Percentiles rank a stretch among this genome's conserved stretches.
These are phyloP conservation scores for Calocera cornea DNA, from an alignment of 768 basidiomycete genomes.

Conservation along the genomic window DNA sequence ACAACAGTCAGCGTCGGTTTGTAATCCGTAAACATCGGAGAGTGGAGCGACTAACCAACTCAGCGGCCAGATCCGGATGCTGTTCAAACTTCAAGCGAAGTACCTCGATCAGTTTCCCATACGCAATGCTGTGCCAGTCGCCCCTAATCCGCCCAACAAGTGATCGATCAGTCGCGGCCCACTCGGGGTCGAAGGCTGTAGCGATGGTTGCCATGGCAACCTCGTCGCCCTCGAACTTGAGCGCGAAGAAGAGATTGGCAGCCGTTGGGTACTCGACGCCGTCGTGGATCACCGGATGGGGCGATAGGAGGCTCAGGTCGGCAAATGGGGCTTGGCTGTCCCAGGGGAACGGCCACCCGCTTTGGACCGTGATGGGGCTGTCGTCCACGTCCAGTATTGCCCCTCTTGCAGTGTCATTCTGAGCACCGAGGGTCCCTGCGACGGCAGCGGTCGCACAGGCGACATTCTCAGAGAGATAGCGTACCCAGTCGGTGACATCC, in stretches of 20 bases:
- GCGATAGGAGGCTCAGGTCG: slow-evolving; percentile 30
- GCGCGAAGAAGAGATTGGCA: slow-evolving; percentile 60
- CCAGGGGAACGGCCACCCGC: not conserved
- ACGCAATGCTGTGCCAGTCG: not conserved
- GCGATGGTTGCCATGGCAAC: slow-evolving; percentile 25
- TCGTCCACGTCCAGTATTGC: not conserved
- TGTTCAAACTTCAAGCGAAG: slow-evolving; percentile 56
- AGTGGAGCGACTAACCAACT: slow-evolving; percentile 30
- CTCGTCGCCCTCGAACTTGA: slow-evolving; percentile 29
- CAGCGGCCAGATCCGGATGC: slow-evolving; percentile 41
- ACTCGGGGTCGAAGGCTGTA: slow-evolving; percentile 19
- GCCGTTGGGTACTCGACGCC: slow-evolving; percentile 51
- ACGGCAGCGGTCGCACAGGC: not conserved
- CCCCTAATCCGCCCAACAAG: not conserved
- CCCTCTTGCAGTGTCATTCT: not conserved
- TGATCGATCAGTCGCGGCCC: not conserved
- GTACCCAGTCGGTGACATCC: not conserved
- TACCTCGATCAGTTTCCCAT: slow-evolving; percentile 50
- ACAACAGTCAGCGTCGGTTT: not conserved
- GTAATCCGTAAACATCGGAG: not conserved
- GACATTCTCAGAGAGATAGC: not conserved
- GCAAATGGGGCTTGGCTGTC: not conserved
- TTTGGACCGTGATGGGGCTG: not conserved
- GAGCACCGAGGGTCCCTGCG: not conserved
- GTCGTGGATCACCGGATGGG: slow-evolving; percentile 43